A percentile compares a stretch with the other conserved stretches of the same genome.
phyloP scores from a whole-genome alignment of 31 red algal species.

The Odonthalia washingtoniensis region DNA sequence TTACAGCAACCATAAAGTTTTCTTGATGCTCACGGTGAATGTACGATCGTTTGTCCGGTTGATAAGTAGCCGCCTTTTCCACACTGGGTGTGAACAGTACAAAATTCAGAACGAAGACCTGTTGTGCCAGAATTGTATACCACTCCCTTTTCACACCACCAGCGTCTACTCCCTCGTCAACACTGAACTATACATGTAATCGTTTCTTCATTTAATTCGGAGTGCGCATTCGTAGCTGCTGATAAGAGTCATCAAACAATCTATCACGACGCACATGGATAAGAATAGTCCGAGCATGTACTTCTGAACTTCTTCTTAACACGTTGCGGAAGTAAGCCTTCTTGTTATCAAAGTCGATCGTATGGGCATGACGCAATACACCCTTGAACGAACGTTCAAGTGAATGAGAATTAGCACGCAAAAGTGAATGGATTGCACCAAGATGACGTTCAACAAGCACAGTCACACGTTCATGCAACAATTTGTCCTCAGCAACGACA shows the following conservation, averaged over 20 bases:
- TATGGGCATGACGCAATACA: conserved; percentile 78
- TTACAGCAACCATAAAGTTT: conserved; percentile 89
- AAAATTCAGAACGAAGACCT: conserved; percentile 97
- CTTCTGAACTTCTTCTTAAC: conserved; percentile 70
- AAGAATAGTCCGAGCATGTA: conserved; percentile 59
- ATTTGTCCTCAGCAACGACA: too few species aligned
- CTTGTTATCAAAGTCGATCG: conserved; percentile 99
- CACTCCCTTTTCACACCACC: conserved; percentile 97
- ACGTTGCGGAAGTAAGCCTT: conserved; percentile 89
- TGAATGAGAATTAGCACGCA: conserved; percentile 74
- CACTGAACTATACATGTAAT: conserved; percentile 89
- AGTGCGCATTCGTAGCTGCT: conserved; percentile 83
- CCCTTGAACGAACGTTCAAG: conserved; percentile 81
- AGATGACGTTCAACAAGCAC: conserved; percentile 88
- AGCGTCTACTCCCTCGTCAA: conserved; percentile 98
- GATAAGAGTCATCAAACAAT: conserved; percentile 96
- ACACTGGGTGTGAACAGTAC: conserved; percentile 88
- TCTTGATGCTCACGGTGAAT: conserved; percentile 79
- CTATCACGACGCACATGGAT: conserved; percentile 87
- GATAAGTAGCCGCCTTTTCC: conserved; percentile 92
- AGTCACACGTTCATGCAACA: conserved; percentile 54
- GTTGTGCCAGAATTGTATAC: conserved; percentile 89
- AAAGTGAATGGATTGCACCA: conserved; percentile 75
- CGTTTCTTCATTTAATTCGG: conserved; percentile 88
- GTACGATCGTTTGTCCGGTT: conserved; percentile 90